These are phyloP conservation scores for Teratosphaeria gauchensis DNA, from an alignment of 2,329 filamentous ascomycete species.

Conservation along the genomic window DNA sequence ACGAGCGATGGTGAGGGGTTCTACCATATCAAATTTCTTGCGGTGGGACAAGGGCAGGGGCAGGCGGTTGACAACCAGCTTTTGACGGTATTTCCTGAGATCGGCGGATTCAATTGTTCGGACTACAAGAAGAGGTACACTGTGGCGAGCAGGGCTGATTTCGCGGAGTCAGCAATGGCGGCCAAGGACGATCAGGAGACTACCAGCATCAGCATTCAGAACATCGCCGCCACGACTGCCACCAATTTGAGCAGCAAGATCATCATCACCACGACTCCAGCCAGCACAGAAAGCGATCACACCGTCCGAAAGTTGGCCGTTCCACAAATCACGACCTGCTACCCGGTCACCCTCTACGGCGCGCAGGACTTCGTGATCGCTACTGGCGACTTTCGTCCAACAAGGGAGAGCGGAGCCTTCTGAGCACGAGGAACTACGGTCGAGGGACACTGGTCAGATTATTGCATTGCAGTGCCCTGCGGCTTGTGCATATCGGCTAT, in stretches of 20 bases:
- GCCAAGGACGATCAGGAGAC: neutral
- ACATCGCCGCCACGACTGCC: neutral
- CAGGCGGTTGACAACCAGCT: neutral
- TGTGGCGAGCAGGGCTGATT: neutral
- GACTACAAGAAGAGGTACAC: neutral
- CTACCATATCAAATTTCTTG: neutral
- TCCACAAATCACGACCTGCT: neutral
- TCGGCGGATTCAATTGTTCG: neutral
- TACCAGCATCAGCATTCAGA: neutral
- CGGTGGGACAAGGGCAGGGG: neutral
- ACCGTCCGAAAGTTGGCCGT: neutral
- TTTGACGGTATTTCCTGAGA: neutral
- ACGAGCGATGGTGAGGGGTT: neutral
- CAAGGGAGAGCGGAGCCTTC: neutral
- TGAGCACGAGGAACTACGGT: too few relatives aligned
- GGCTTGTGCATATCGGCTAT: too few relatives aligned
- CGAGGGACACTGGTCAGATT: neutral
- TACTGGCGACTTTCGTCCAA: neutral
- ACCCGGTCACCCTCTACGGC: neutral
- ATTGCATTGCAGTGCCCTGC: too few relatives aligned
- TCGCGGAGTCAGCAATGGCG: neutral
- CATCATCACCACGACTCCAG: neutral
- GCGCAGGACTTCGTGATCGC: neutral
- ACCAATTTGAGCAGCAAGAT: neutral
- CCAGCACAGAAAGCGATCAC: neutral